Base-by-base conservation (phyloP, 2,329 filamentous ascomycete species). In the Chaetomium sp. region DNA sequence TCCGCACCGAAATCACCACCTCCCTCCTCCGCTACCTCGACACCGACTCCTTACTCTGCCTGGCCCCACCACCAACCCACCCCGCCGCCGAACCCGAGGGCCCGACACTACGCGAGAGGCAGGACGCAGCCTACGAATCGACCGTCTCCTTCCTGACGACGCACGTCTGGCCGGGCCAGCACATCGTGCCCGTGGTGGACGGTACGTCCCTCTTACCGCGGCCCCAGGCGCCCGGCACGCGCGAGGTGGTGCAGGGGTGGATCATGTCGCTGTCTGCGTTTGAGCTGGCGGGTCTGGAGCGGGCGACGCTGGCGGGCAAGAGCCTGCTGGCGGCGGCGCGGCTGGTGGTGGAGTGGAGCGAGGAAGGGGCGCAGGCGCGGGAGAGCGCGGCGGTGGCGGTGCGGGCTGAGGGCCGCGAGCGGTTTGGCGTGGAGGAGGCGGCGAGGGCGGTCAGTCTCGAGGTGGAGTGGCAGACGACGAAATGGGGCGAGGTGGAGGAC, bases 401-500 rank as follows among this genome's bases (percentile, higher is more conserved):
- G 35, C 1, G 1, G 35, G 35, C 12, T 31, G n/a, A 23, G 1
- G 71, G 75, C 21, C 10, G 42, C 7, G 78, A 74, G 38, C 72
- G 76, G 63, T 97, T 96, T 74, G 90, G 91, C 0, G 88, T 96
- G 13, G 90, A 96, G 72, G 88, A 96, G 75, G 94, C 93, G 0
- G 65, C 68, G 29, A 53, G 60, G 60, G 89, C 90, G 16, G 88
- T 90, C 6, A 97, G 86, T 72, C 76, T 96, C 50, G 95, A 99
- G 80, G 92, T 97, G 19, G 83, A 87, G 68, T 97, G 92, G 89
- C 95, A 99, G 83, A 96, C 89, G 0, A 81, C 85, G 31, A 88
- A 90, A 78, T 98, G 95, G 94, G 95, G 95, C 9, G 93, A 97
- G 81, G 95, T 99, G 0, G 95, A 99, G 76, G 93, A 99, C 78